A percentile compares a stretch with the other conserved stretches of the same genome.
Evolutionary conservation across 768 basidiomycete genomes (phyloP).

Genomic region (Auricularia cornea): DNA sequence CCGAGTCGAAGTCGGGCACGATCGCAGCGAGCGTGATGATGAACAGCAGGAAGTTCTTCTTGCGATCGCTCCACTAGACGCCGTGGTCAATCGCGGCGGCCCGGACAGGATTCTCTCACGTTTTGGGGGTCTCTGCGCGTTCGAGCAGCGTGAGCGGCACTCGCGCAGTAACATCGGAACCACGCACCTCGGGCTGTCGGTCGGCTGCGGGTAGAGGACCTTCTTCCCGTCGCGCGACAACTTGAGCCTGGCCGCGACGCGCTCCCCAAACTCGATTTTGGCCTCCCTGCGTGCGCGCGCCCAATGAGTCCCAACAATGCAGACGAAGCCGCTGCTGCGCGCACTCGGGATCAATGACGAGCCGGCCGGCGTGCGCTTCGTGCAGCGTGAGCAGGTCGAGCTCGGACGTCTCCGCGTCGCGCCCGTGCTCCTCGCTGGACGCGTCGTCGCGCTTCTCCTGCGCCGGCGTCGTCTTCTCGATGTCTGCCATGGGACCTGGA

Average conservation of each 20-base stretch:
- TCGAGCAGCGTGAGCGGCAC: conserved; percentile 25
- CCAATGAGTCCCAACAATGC: background rate
- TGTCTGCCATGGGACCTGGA: background rate
- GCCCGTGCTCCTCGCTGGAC: background rate
- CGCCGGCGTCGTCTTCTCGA: background rate
- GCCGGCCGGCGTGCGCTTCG: conserved; percentile 46
- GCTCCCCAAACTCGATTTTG: conserved; percentile 49
- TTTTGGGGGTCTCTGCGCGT: conserved; percentile 54
- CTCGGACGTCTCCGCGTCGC: conserved; percentile 4
- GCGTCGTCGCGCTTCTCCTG: background rate
- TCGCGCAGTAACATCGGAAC: background rate
- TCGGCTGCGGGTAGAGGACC: conserved; percentile 64
- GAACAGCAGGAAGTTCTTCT: conserved; percentile 48
- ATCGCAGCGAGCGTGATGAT: conserved; percentile 57
- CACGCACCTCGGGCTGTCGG: conserved; percentile 24
- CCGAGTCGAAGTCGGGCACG: conserved; percentile 61
- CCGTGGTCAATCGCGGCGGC: background rate
- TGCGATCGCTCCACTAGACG: conserved; percentile 41
- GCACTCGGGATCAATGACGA: conserved; percentile 57
- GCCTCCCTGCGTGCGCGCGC: conserved; percentile 44
- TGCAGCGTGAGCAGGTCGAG: conserved; percentile 37
- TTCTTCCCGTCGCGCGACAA: conserved; percentile 46
- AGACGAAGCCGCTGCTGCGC: conserved; percentile 16
- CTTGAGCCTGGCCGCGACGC: conserved; percentile 47
- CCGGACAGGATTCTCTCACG: conserved; percentile 19